Conservation (phyloP, 768 basidiomycete species). For the Galerina marginata region DNA sequence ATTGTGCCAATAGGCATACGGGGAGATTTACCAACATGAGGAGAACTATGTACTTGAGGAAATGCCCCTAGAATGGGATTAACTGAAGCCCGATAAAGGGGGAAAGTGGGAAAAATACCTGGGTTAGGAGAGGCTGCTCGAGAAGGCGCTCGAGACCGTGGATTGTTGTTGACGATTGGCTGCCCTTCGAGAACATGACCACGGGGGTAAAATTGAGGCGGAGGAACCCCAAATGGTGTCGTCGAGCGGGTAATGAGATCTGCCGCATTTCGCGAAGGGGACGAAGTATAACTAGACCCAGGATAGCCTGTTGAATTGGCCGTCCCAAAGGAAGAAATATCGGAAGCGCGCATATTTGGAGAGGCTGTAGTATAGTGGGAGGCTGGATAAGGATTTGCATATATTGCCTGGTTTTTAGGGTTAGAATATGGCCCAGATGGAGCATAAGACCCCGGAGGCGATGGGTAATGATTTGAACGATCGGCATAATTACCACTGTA, state of each 20-base stretch:
- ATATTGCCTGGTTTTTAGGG: slow-evolving; percentile 12
- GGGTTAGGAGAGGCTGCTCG: slow-evolving; percentile 63
- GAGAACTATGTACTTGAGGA: slow-evolving; percentile 19
- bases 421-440: slow-evolving; percentile 38
- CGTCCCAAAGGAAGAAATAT: slow-evolving; percentile 44
- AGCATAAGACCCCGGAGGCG: slow-evolving; percentile 25
- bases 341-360: slow-evolving; percentile 54
- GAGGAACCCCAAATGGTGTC: slow-evolving; percentile 43
- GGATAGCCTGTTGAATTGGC: slow-evolving; percentile 36
- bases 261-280: slow-evolving; percentile 40
- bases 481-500: slow-evolving; percentile 44
- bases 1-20: slow-evolving; percentile 35
- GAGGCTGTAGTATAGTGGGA: slow-evolving; percentile 42
- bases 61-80: slow-evolving; percentile 23
- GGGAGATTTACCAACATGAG: slow-evolving; percentile 36
- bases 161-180: slow-evolving; percentile 42
- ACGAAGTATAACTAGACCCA: slow-evolving; percentile 39
- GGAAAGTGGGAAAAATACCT: slow-evolving; percentile 29
- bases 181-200: slow-evolving; percentile 65
- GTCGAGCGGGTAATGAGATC: slow-evolving; percentile 41
- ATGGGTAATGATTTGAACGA: slow-evolving; percentile 35
- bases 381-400: slow-evolving; percentile 15
- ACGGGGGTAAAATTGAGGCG: slow-evolving; percentile 52
- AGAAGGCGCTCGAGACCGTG: slow-evolving; percentile 31
- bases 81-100: slow-evolving; percentile 21